Evolutionary conservation across 2,329 filamentous ascomycete genomes (phyloP).

Genomic region (Didymella pomorum): DNA sequence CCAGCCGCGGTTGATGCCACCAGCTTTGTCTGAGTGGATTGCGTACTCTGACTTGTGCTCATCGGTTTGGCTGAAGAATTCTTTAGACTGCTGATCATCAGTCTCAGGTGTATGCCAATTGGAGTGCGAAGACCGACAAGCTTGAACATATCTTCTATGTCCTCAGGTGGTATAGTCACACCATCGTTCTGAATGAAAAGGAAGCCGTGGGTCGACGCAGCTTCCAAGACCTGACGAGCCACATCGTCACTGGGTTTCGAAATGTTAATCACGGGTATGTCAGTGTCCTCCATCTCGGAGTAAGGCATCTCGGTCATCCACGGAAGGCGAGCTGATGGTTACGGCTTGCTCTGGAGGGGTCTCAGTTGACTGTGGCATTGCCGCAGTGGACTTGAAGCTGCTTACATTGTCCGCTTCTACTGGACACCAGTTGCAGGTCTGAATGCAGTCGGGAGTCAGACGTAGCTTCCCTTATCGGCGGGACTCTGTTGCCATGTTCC

Average conservation of each 20-base stretch:
- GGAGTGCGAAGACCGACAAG: conserved; percentile 62
- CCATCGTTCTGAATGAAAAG: conserved; percentile 84
- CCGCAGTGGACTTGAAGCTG: neutral
- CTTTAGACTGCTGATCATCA: conserved; percentile 63
- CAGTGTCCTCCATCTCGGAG: conserved; percentile 12
- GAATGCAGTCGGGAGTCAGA: conserved; percentile 6
- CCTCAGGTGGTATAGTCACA: conserved; percentile 69
- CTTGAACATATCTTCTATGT: conserved; percentile 75
- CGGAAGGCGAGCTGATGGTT: neutral
- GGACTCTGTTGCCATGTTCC: conserved; percentile 8
- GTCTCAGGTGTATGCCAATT: neutral
- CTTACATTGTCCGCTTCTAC: neutral
- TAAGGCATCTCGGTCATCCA: conserved; percentile 26
- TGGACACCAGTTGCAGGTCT: neutral
- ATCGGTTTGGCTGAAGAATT: conserved; percentile 74
- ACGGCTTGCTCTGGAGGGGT: neutral
- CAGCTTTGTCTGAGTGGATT: conserved; percentile 68
- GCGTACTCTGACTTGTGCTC: conserved; percentile 77
- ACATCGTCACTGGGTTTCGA: conserved; percentile 67
- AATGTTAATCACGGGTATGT: conserved; percentile 85
- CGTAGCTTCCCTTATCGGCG: conserved; percentile 12
- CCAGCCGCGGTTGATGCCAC: conserved; percentile 83
- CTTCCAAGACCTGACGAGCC: conserved; percentile 74
- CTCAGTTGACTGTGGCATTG: neutral
- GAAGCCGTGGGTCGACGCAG: conserved; percentile 85